phyloP scores from a whole-genome alignment of 2,329 filamentous ascomycete genomes.

The Neonectria neomacrospora region DNA sequence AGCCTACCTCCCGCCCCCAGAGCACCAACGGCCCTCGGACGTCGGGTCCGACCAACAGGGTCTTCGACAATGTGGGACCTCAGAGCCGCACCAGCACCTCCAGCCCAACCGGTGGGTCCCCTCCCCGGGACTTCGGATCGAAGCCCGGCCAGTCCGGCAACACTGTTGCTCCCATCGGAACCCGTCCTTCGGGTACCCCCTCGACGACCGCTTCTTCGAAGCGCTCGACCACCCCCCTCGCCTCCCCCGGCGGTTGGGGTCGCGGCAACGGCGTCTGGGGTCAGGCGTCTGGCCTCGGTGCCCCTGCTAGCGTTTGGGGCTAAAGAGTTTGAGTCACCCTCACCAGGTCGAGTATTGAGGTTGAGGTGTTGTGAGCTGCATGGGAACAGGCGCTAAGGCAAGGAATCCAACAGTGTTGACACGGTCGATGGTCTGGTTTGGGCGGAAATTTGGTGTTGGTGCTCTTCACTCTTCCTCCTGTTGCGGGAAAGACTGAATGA shows the following conservation, averaged over 20 bases:
- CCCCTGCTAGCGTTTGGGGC: slow-evolving; percentile 95
- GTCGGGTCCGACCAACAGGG: slow-evolving; percentile 64
- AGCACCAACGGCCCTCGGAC: slow-evolving; percentile 87
- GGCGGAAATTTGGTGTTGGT: slow-evolving; percentile 21
- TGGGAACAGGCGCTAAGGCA: slow-evolving; percentile 44
- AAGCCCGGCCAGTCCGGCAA: slow-evolving; percentile 67
- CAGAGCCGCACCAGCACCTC: slow-evolving; percentile 85
- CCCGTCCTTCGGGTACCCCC: slow-evolving; percentile 76
- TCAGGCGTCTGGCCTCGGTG: slow-evolving; percentile 81
- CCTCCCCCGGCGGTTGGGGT: slow-evolving; percentile 89
- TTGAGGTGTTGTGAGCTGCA: slow-evolving; percentile 39
- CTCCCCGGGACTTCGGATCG: slow-evolving; percentile 71
- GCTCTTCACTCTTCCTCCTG: slow-evolving; percentile 22
- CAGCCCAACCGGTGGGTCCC: slow-evolving; percentile 81
- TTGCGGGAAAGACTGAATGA: slow-evolving; percentile 22
- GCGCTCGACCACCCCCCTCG: slow-evolving; percentile 87
- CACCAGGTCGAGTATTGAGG: slow-evolving; percentile 15
- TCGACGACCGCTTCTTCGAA: slow-evolving; percentile 67
- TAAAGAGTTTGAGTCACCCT: slow-evolving; percentile 54
- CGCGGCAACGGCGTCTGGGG: slow-evolving; percentile 87
- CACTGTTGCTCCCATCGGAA: slow-evolving; percentile 91
- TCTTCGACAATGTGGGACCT: slow-evolving; percentile 67
- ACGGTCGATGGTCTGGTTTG: slow-evolving; percentile 35
- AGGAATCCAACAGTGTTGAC: slow-evolving; percentile 38
- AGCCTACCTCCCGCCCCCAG: slow-evolving; percentile 74